These are phyloP conservation scores for Apiospora saccharicola DNA, from an alignment of 2,329 filamentous ascomycete species.

Conservation along the genomic window DNA sequence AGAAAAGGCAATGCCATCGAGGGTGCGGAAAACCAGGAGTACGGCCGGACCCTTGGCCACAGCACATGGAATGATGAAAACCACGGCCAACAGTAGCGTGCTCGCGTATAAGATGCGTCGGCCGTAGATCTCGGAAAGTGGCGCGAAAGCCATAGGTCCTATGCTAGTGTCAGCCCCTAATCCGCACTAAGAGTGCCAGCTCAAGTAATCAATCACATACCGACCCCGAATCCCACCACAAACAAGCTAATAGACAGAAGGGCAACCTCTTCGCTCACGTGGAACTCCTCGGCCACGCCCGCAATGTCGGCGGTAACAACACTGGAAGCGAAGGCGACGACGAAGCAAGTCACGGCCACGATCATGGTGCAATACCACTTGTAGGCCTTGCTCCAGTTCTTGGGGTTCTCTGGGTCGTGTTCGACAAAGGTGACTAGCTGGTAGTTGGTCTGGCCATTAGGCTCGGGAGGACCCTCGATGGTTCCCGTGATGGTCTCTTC, in stretches of 20 bases:
- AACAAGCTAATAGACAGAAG: slow-evolving; percentile 78
- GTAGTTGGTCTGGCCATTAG: slow-evolving; percentile 41
- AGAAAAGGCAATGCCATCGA: slow-evolving; percentile 85
- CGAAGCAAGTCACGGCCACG: slow-evolving; percentile 78
- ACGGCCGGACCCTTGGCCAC: slow-evolving; percentile 79
- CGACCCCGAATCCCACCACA: slow-evolving; percentile 82
- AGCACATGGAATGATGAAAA: slow-evolving; percentile 84
- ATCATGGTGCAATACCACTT: slow-evolving; percentile 91
- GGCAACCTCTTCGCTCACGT: slow-evolving; percentile 75
- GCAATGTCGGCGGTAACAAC: slow-evolving; percentile 80
- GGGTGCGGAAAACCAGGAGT: slow-evolving; percentile 76
- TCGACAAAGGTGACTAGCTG: slow-evolving; percentile 71
- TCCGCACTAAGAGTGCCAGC: neutral
- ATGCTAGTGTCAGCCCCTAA: neutral
- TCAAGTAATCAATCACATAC: slow-evolving; percentile 47
- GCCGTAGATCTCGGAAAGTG: slow-evolving; percentile 78
- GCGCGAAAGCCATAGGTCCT: slow-evolving; percentile 82
- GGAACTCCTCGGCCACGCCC: slow-evolving; percentile 69
- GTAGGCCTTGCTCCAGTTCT: slow-evolving; percentile 78
- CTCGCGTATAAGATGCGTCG: slow-evolving; percentile 73
- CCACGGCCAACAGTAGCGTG: slow-evolving; percentile 73
- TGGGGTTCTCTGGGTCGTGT: slow-evolving; percentile 79
- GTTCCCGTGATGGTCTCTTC: slow-evolving; percentile 67
- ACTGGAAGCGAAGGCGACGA: slow-evolving; percentile 74
- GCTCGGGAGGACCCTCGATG: slow-evolving; percentile 55